phyloP scores from a whole-genome alignment of 2,329 filamentous ascomycete species.

The Cordyceps militaris region DNA sequence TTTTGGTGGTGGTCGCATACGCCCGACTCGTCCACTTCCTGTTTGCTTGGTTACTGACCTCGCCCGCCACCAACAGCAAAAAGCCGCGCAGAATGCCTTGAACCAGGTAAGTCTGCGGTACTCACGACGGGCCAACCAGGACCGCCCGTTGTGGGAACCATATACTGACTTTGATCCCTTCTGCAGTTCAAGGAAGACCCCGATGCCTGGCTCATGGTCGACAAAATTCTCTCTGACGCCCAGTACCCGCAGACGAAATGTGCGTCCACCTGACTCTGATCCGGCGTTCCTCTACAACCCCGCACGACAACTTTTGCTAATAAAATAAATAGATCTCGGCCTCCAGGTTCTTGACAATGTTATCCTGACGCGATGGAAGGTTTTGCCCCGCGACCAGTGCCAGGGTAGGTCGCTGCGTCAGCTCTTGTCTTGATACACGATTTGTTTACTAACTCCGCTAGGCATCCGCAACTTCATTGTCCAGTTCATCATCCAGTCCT shows the following conservation, averaged over 20 bases:
- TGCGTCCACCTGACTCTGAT: slow-evolving; percentile 37
- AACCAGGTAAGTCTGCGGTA: slow-evolving; percentile 65
- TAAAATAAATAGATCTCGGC: slow-evolving; percentile 61
- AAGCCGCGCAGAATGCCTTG: slow-evolving; percentile 84
- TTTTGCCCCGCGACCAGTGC: slow-evolving; percentile 91
- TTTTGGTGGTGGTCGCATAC: slow-evolving; percentile 22
- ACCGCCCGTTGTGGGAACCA: neutral
- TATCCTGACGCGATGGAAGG: slow-evolving; percentile 98
- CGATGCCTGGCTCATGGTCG: slow-evolving; percentile 94
- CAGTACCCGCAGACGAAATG: slow-evolving; percentile 96
- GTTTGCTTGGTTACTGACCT: slow-evolving; percentile 7
- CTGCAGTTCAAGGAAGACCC: slow-evolving; percentile 97
- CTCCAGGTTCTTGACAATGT: slow-evolving; percentile 97
- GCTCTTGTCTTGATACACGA: neutral
- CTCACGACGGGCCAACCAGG: neutral
- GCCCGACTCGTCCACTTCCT: neutral
- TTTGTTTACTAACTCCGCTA: slow-evolving; percentile 29
- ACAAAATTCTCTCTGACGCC: slow-evolving; percentile 91
- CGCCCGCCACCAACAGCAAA: slow-evolving; percentile 57
- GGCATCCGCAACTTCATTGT: slow-evolving; percentile 99
- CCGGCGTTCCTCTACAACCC: slow-evolving; percentile 11
- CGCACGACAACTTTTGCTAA: slow-evolving; percentile 20
- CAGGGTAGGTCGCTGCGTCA: slow-evolving; percentile 50
- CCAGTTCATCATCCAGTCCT: slow-evolving; percentile 94
- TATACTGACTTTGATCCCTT: neutral